Evolutionary conservation across 768 basidiomycete genomes (phyloP).

Genomic region (Panaeolus cyanescens): DNA sequence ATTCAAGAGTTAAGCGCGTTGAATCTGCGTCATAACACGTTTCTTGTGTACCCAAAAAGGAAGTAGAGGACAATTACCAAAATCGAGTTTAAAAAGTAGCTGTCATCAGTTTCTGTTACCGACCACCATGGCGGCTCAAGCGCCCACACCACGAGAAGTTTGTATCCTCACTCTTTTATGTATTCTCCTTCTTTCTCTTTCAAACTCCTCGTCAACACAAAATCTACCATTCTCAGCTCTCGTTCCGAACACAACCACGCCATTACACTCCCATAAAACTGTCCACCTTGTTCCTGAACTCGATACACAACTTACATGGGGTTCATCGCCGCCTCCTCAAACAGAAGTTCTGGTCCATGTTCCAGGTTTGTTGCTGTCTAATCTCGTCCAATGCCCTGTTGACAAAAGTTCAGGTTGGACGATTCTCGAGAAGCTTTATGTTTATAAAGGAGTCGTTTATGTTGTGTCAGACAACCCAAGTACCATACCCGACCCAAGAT

Average conservation of each 20-base stretch:
- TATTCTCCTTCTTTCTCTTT: constrained; percentile 42
- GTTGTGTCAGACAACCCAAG: constrained; percentile 77
- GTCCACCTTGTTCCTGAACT: constrained; percentile 5
- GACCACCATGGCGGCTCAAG: constrained; percentile 31
- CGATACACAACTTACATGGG: constrained; percentile 24
- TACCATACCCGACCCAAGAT: constrained; percentile 60
- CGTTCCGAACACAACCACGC: constrained; percentile 1
- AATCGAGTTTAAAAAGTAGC: not conserved
- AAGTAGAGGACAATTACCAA: not conserved
- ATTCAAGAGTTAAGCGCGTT: not conserved
- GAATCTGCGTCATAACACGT: not conserved
- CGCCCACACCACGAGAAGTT: constrained; percentile 59
- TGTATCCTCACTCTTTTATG: constrained; percentile 49
- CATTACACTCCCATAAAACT: constrained; percentile 9
- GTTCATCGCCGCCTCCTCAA: constrained; percentile 21
- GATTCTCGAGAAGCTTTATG: constrained; percentile 80
- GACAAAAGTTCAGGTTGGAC: constrained; percentile 71
- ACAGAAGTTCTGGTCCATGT: constrained; percentile 77
- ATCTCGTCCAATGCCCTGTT: not conserved
- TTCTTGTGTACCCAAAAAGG: constrained; percentile 1
- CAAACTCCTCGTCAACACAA: constrained; percentile 13
- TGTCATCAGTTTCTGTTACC: not conserved
- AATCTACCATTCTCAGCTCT: constrained; percentile 10
- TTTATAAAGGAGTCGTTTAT: constrained; percentile 80
- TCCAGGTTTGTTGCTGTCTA: constrained; percentile 51